A percentile compares a stretch with the other conserved stretches of the same genome.
phyloP scores from a whole-genome alignment of 164 flowering plant species.

The Malania oleifera region DNA sequence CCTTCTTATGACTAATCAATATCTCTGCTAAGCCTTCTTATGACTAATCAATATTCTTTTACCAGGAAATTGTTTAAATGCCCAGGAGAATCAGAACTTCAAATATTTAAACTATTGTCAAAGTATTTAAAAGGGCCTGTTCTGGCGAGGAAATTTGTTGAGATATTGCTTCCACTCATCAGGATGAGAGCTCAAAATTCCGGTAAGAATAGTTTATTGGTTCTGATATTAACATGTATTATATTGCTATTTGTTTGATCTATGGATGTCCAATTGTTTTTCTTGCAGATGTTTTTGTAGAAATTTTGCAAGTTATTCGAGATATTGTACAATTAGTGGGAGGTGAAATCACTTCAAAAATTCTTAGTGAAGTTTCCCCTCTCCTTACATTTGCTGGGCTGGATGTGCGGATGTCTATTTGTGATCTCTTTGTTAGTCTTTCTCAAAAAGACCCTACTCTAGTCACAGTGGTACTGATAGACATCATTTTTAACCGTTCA shows the following conservation, averaged over 20 bases:
- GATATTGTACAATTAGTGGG: slow-evolving; percentile 44
- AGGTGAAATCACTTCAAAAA: slow-evolving; percentile 28
- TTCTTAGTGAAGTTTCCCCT: slow-evolving; percentile 53
- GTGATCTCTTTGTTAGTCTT: slow-evolving; percentile 59
- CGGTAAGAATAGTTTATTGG: slow-evolving; percentile 36
- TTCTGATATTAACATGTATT: background rate
- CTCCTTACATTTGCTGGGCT: slow-evolving; percentile 52
- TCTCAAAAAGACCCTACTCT: slow-evolving; percentile 54
- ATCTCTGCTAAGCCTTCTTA: background rate
- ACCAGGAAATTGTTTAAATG: slow-evolving; percentile 46
- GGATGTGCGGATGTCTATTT: slow-evolving; percentile 46
- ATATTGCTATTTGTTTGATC: background rate
- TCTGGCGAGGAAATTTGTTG: slow-evolving; percentile 49
- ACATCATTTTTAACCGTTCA: background rate
- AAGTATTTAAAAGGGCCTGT: slow-evolving; percentile 49
- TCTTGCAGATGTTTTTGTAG: slow-evolving; percentile 49
- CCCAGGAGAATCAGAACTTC: slow-evolving; percentile 52
- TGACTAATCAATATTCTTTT: background rate
- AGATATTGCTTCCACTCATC: slow-evolving; percentile 63
- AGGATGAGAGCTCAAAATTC: slow-evolving; percentile 33
- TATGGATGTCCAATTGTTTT: background rate
- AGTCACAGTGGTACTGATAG: slow-evolving; percentile 45
- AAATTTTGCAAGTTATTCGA: slow-evolving; percentile 51
- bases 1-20: no score
- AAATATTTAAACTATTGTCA: slow-evolving; percentile 54